phyloP scores from a whole-genome alignment of 2,329 filamentous ascomycete genomes.

The Aspergillus versicolor region DNA sequence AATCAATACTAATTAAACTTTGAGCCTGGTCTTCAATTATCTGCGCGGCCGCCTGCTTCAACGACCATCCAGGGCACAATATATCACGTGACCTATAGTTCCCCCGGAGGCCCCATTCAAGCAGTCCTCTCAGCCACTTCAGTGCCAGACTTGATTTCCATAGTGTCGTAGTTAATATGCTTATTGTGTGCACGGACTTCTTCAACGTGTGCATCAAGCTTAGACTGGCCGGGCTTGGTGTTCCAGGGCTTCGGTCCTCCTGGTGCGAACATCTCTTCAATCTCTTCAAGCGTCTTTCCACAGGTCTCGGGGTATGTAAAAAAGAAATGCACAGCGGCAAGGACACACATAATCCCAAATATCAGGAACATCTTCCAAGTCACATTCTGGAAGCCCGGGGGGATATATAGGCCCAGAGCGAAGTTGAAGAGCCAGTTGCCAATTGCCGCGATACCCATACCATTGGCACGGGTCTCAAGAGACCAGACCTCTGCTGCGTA shows the following conservation, averaged over 20 bases:
- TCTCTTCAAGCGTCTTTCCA: slow-evolving; percentile 34
- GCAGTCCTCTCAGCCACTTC: neutral
- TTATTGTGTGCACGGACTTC: slow-evolving; percentile 18
- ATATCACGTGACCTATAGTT: neutral
- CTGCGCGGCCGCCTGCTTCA: too few species aligned
- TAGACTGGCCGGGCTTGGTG: slow-evolving; percentile 32
- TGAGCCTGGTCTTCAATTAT: too few species aligned
- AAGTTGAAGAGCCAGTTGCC: slow-evolving; percentile 62
- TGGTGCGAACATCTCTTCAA: slow-evolving; percentile 31
- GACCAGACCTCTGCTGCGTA: slow-evolving; percentile 67
- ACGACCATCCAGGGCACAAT: neutral
- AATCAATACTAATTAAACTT: too few species aligned
- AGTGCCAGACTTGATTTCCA: neutral
- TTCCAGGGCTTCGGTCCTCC: slow-evolving; percentile 31
- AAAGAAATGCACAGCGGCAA: slow-evolving; percentile 46
- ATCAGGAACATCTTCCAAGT: slow-evolving; percentile 34
- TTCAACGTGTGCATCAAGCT: slow-evolving; percentile 29
- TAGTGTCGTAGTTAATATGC: neutral
- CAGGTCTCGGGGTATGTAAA: slow-evolving; percentile 39
- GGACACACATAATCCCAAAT: slow-evolving; percentile 50
- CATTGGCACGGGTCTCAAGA: slow-evolving; percentile 59
- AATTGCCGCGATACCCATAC: slow-evolving; percentile 57
- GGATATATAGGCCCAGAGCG: slow-evolving; percentile 59
- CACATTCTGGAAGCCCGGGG: slow-evolving; percentile 59
- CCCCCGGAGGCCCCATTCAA: neutral